Evolutionary conservation across 164 flowering plant genomes (phyloP).

Genomic region (Berberis thunbergii): DNA sequence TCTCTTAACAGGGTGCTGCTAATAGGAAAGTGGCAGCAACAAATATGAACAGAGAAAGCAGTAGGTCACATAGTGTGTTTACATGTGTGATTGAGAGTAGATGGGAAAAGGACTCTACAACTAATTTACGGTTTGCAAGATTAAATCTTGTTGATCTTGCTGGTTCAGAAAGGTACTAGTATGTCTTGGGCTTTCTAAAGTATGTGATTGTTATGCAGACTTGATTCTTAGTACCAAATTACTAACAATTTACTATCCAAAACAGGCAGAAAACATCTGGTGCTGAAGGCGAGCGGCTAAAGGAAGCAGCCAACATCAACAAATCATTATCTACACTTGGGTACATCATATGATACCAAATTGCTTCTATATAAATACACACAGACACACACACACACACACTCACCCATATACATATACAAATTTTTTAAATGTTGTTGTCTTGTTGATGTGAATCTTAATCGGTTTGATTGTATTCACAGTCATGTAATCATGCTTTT

Average conservation of each 20-base stretch:
- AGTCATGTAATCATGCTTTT: slow-evolving; percentile 97
- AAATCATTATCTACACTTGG: slow-evolving; percentile 93
- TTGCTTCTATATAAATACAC: slow-evolving; percentile 2
- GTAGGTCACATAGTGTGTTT: slow-evolving; percentile 98
- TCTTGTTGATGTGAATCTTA: slow-evolving; percentile 1
- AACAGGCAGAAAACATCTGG: slow-evolving; percentile 96
- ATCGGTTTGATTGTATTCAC: slow-evolving; percentile 12
- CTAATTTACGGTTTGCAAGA: slow-evolving; percentile 82
- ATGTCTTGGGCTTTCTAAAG: background rate
- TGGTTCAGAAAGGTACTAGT: slow-evolving; percentile 88
- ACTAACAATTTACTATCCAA: slow-evolving; percentile 7
- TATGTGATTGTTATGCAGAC: background rate
- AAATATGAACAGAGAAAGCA: slow-evolving; percentile 97
- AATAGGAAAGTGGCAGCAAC: slow-evolving; percentile 97
- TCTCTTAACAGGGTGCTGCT: slow-evolving; percentile 67
- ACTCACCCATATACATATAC: background rate
- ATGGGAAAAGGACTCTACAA: slow-evolving; percentile 87
- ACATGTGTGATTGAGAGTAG: slow-evolving; percentile 93
- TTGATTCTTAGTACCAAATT: background rate
- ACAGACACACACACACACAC: background rate
- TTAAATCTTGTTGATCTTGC: slow-evolving; percentile 98
- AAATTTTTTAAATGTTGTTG: background rate
- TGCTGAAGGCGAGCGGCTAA: slow-evolving; percentile 96
- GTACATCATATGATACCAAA: slow-evolving; percentile 25
- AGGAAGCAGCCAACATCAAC: slow-evolving; percentile 95